These are phyloP conservation scores for Lithospermum erythrorhizon DNA, from an alignment of 257 asterid genomes.

Conservation along the genomic window DNA sequence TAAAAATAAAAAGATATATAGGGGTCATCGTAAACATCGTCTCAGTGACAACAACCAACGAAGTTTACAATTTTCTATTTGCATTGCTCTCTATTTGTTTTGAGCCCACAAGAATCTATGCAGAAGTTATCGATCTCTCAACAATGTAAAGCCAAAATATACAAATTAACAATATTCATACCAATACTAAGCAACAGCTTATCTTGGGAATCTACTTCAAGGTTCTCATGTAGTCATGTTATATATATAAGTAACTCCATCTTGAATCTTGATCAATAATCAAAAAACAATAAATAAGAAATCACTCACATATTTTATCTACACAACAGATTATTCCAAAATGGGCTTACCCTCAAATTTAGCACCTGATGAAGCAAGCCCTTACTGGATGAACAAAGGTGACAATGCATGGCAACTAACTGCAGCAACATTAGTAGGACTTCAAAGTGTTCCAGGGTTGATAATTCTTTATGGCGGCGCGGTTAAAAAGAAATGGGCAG, in stretches of 20 bases:
- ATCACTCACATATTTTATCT: too few relatives aligned
- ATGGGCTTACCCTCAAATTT: constrained; percentile 29
- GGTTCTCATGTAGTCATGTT: neutral
- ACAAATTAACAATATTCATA: too few relatives aligned
- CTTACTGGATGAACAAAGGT: constrained; percentile 51
- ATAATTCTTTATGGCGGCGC: constrained; percentile 60
- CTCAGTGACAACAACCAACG: too few relatives aligned
- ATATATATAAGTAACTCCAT: too few relatives aligned
- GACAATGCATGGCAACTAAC: constrained; percentile 72
- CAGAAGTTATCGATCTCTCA: neutral
- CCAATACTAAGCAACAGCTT: constrained; percentile 7
- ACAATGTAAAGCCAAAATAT: neutral
- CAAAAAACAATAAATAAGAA: too few relatives aligned
- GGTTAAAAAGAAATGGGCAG: constrained; percentile 65
- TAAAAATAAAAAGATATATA: too few relatives aligned
- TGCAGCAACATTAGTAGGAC: constrained; percentile 50
- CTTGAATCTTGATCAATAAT: neutral
- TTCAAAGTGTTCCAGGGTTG: constrained; percentile 59
- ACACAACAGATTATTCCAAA: constrained; percentile 8
- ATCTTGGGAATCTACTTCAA: constrained; percentile 6
- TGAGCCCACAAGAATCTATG: neutral
- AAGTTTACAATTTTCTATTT: neutral
- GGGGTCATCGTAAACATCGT: too few relatives aligned
- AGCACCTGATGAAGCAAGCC: constrained; percentile 19
- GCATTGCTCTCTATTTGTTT: neutral